Base-by-base conservation (phyloP, 2,329 filamentous ascomycete species). In the Sporothrix pallida region DNA sequence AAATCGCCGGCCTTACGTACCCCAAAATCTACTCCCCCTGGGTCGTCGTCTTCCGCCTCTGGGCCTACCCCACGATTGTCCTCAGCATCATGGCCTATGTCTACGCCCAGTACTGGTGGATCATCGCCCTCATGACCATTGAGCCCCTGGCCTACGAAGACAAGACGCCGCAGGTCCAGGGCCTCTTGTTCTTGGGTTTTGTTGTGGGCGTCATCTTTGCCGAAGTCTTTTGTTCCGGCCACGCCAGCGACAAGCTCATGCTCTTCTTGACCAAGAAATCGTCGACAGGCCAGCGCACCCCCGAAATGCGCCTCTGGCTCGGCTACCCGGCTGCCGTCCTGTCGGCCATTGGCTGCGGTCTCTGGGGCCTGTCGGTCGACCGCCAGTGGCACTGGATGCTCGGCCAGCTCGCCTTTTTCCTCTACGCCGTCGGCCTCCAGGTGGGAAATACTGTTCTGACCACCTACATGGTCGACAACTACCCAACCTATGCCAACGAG, bases 281-380 rank as follows among this genome's bases (percentile, higher is more conserved):
- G n/a, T n/a, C n/a, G n/a, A n/a, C n/a, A n/a, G 76, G 84, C 7
- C 20, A 72, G 7, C 82, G 84, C 46, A 80, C 84, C 1, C 81
- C 87, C 0, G 87, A 89, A 79, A 87, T 87, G 86, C 82, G 87
- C 17, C 78, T 89, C 26, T 89, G 86, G 86, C 78, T 89, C 13
- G 83, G 83, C 2, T 89, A 88, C 78, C 87, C 87, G 7, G 87
- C 86, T 13, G 82, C 84, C 2, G 9, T 85, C 4, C 73, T 87
- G 12, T 86, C 83, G 0, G 82, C 83, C 20, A 78, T 87, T 7
- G 87, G 87, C 0, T 78, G 87, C 48, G 81, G 88, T 46, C 63
- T 89, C 67, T 89, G 87, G 87, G 87, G 87, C 0, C 78, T 89
- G 58, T 87, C 85, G 70, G 80, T 89, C 15, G 87, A 88, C 74